Evolutionary conservation across 768 basidiomycete genomes (phyloP).

Genomic region (Lenzites betulinus): DNA sequence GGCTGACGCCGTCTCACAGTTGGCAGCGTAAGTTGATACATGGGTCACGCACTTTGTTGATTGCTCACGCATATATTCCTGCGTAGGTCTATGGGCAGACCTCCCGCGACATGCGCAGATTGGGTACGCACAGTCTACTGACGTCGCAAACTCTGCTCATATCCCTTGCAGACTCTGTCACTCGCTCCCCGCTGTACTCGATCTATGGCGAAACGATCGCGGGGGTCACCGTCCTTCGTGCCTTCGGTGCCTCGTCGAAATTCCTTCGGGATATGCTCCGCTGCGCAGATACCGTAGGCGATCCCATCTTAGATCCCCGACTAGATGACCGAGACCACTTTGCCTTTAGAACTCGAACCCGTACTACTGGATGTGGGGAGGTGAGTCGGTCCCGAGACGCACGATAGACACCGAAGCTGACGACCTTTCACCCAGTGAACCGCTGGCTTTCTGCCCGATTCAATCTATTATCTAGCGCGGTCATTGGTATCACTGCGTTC

Average conservation of each 20-base stretch:
- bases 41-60: conserved; percentile 75
- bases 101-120: conserved; percentile 80
- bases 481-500: conserved; percentile 72
- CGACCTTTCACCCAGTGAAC: conserved; percentile 56
- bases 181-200: conserved; percentile 52
- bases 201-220: conserved; percentile 56
- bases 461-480: conserved; percentile 72
- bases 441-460: conserved; percentile 91
- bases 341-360: conserved; percentile 58
- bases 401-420: neutral
- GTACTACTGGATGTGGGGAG: conserved; percentile 92
- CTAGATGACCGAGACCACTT: conserved; percentile 12
- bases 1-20: conserved; percentile 38
- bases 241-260: conserved; percentile 88
- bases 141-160: conserved; percentile 23
- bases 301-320: conserved; percentile 4
- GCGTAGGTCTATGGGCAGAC: conserved; percentile 74
- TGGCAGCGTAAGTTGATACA: conserved; percentile 40
- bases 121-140: conserved; percentile 47
- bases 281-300: conserved; percentile 74
- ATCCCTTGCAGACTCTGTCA: conserved; percentile 40
- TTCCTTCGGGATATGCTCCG: conserved; percentile 83
- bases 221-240: conserved; percentile 60
- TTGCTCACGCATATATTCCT: conserved; percentile 72
- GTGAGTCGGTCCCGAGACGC: conserved; percentile 37